Evolutionary conservation across 257 asterid species (phyloP).

Genomic region (Gynochthodes officinalis): DNA sequence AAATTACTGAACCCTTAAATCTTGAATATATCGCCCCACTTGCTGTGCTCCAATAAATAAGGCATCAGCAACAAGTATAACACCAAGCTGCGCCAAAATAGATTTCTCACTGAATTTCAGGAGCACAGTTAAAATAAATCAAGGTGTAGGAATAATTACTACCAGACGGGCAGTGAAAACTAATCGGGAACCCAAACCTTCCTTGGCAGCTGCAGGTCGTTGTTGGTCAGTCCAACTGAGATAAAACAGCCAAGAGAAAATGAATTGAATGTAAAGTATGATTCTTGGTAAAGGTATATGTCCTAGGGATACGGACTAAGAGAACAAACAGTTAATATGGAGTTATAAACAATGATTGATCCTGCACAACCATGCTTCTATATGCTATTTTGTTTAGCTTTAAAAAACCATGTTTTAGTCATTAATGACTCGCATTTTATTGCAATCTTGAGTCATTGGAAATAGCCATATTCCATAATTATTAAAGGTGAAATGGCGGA

Average conservation of each 20-base stretch:
- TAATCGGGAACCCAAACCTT: constrained; percentile 83
- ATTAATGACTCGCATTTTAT: background rate
- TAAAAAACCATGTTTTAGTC: background rate
- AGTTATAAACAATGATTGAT: background rate
- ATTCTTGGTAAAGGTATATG: background rate
- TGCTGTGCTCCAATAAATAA: constrained; percentile 75
- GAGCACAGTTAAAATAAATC: background rate
- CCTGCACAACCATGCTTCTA: background rate
- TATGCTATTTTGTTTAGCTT: constrained; percentile 2
- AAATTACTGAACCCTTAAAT: constrained; percentile 52
- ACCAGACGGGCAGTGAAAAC: constrained; percentile 91
- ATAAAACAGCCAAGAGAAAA: constrained; percentile 11
- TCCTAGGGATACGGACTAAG: background rate
- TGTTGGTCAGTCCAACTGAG: constrained; percentile 96
- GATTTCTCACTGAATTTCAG: constrained; percentile 5
- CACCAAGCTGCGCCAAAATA: constrained; percentile 50
- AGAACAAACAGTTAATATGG: background rate
- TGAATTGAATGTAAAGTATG: background rate
- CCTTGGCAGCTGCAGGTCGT: constrained; percentile 87
- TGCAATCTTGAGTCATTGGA: too few species aligned
- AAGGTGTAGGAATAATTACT: constrained; percentile 19
- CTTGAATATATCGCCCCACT: constrained; percentile 67
- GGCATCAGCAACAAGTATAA: constrained; percentile 67
- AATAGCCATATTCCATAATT: background rate
- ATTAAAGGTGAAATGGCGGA: background rate